Base-by-base conservation (phyloP, 1,139 yeast species). In the Keqinozyma sinolaborantium region DNA sequence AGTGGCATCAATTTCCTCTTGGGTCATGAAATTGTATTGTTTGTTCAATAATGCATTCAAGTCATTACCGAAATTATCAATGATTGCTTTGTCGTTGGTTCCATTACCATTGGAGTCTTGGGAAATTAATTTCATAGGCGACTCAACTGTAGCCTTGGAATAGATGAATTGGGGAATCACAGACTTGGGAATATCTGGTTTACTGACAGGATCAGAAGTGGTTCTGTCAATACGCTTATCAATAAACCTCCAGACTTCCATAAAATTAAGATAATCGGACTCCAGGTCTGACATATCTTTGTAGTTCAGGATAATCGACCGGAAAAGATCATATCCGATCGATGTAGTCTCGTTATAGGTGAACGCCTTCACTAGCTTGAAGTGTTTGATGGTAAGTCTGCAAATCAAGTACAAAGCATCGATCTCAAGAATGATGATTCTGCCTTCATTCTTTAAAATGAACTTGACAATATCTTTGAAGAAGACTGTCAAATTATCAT, bases 401-500 rank as follows among this genome's bases (percentile, higher is more conserved):
- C 70, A 40, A 11, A 68, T 51, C 29, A 66, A 50, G 36, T 65
- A 61, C 7, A 70, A 47, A 2, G 71, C 51, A 36, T 70, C 75
- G 47, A 66, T 44, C 40, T 68, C 69, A 30, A 56, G 55, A 9
- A 68, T 65, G 15, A 68, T 57, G 32, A 68, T 56, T 23, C 64
- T 66, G 8, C 67, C 64, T 31, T 68, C 73, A 45, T 70, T 70
- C 29, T 51, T 58, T 33, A 70, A 50, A 3, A 69, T 46, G 13
- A 52, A 53, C 26, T 58, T 61, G 11, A 72, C 44, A n/a, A 73
- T 43, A 0, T 52, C 60, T 29, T 59, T 55, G 45, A 73, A 64
- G 38, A 73, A 70, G 2, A 62, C 68, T 0, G 75, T 58, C 16
- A 70, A 42, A 30, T 63, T 58, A 35, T 61, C 63, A 34, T 66